A percentile compares a stretch with the other conserved stretches of the same genome.
These are phyloP conservation scores for Kodamaea leandrae DNA, from an alignment of 805 yeast genomes.

Conservation along the genomic window DNA sequence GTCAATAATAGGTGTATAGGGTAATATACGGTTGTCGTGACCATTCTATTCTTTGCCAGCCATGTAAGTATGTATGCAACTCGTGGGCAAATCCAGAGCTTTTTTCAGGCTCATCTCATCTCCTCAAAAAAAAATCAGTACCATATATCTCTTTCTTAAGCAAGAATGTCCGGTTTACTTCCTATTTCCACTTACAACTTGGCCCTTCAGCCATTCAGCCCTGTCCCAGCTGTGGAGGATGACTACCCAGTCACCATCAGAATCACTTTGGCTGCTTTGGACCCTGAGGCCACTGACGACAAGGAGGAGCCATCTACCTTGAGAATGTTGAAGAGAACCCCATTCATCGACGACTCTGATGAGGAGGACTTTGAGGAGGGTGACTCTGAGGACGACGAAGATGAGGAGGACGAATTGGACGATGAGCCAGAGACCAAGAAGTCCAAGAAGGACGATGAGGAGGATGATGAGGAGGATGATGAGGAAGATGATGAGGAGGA, in stretches of 20 bases:
- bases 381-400: conserved; percentile 45
- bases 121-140: conserved; percentile 4
- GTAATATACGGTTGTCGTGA: too few species aligned
- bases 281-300: conserved; percentile 83
- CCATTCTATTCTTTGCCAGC: too few species aligned
- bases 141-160: conserved; percentile 7
- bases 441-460: conserved; percentile 27
- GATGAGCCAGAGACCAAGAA: conserved; percentile 31
- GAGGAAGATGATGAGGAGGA: conserved; percentile 54
- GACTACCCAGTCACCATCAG: conserved; percentile 89
- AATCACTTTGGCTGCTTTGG: conserved; percentile 92
- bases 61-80: too few species aligned
- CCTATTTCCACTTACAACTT: conserved; percentile 87
- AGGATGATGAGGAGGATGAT: conserved; percentile 44
- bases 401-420: conserved; percentile 45
- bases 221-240: conserved; percentile 81
- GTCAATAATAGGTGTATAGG: too few species aligned
- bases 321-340: conserved; percentile 74
- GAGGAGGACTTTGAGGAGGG: conserved; percentile 45
- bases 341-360: conserved; percentile 41
- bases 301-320: conserved; percentile 83
- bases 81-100: too few species aligned
- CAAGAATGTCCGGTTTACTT: conserved; percentile 61
- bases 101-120: conserved; percentile 15
- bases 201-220: conserved; percentile 82